A percentile compares a stretch with the other conserved stretches of the same genome.
These are phyloP conservation scores for barley (Hordeum vulgare) DNA, from an alignment of 176 grass and related monocot species.

Conservation along the genomic window DNA sequence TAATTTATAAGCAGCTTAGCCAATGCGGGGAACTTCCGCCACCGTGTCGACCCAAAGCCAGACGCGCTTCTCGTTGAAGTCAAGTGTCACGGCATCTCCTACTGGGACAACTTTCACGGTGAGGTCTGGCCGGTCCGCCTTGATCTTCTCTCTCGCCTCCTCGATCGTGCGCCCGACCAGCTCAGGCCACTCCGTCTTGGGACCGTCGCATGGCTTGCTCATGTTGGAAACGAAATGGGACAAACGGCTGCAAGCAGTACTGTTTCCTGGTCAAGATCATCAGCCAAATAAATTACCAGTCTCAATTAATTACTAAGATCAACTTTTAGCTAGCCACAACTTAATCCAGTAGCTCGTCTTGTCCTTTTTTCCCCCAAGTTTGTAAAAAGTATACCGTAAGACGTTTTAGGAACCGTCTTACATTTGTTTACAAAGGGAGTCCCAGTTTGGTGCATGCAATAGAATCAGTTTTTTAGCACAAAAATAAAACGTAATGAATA, in stretches of 20 bases:
- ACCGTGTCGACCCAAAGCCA: constrained; percentile 14
- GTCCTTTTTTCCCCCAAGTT: too few species aligned
- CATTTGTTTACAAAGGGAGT: too few species aligned
- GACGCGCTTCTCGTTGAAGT: neutral
- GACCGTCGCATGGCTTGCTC: neutral
- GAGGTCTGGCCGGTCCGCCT: constrained; percentile 20
- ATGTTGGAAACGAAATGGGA: neutral
- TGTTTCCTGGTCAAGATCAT: neutral
- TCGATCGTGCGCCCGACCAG: neutral
- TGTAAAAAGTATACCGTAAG: too few species aligned
- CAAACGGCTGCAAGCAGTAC: neutral
- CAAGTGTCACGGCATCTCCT: accelerated
- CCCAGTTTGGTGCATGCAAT: too few species aligned
- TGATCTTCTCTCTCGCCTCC: constrained; percentile 16
- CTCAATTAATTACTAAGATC: neutral
- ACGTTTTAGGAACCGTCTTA: too few species aligned
- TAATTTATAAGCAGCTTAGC: neutral
- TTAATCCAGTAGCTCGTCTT: too few species aligned
- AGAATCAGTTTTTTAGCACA: too few species aligned
- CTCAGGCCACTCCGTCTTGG: constrained; percentile 28
- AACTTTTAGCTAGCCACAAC: neutral
- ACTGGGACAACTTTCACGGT: neutral
- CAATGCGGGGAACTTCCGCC: neutral
- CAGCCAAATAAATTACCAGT: neutral
- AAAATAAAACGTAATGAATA: too few species aligned